Evolutionary conservation across 108 stramenopile genomes (phyloP).

Genomic region (Cyclotella distinguenda): DNA sequence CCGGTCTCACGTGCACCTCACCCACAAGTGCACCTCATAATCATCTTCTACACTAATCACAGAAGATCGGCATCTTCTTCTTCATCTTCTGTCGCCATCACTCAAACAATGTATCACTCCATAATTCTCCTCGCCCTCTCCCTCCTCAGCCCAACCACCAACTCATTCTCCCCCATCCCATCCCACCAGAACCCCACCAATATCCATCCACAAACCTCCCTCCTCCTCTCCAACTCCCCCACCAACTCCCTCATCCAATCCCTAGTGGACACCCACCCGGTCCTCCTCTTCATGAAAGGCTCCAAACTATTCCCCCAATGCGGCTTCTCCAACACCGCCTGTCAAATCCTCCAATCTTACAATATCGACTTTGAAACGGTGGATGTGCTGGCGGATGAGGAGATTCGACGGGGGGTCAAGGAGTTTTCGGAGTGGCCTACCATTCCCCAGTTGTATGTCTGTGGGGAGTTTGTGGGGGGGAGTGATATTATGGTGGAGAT

Average conservation of each 20-base stretch:
- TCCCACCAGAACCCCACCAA: conserved; percentile 5
- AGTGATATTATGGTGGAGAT: conserved; percentile 91
- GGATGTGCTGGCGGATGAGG: conserved; percentile 78
- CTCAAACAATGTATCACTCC: conserved; percentile 13
- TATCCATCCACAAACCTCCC: background rate
- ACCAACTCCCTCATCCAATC: conserved; percentile 72
- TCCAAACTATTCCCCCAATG: conserved; percentile 95
- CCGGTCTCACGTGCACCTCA: too few species aligned
- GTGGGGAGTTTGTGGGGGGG: conserved; percentile 97
- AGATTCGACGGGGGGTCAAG: conserved; percentile 86
- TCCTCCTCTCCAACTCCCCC: conserved; percentile 17
- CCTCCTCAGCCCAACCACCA: background rate
- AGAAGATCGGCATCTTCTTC: too few species aligned
- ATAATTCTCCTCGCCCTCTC: conserved; percentile 1
- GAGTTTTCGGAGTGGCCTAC: conserved; percentile 94
- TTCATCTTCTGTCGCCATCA: too few species aligned
- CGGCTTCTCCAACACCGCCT: conserved; percentile 94
- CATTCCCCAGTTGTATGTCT: conserved; percentile 97
- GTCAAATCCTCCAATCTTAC: conserved; percentile 83
- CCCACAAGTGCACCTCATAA: too few species aligned
- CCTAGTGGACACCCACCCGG: conserved; percentile 74
- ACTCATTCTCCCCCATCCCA: background rate
- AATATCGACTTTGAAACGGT: conserved; percentile 83
- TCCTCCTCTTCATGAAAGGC: conserved; percentile 97
- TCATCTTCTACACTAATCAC: too few species aligned